phyloP scores from a whole-genome alignment of 1,284 basidiomycete species.

The Ganoderma lingzhi region DNA sequence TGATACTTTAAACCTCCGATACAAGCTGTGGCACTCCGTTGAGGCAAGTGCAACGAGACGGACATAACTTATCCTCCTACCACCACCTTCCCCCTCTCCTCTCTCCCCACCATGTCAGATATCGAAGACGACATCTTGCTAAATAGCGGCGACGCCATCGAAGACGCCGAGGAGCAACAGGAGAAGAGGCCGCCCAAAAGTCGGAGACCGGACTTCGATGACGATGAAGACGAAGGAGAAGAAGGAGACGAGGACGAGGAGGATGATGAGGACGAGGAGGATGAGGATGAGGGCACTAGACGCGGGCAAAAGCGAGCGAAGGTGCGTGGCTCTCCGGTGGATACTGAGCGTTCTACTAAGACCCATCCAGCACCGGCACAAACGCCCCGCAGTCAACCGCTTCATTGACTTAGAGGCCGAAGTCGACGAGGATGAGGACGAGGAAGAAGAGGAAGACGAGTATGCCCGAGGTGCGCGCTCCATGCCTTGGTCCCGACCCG shows the following conservation, averaged over 20 bases:
- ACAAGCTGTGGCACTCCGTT: not conserved
- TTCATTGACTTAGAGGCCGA: constrained; percentile 98
- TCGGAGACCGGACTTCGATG: constrained; percentile 43
- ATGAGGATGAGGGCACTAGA: constrained; percentile 48
- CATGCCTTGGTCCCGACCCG: not conserved
- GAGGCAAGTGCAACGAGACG: not conserved
- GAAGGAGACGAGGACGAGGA: constrained; percentile 62
- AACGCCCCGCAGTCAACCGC: constrained; percentile 70
- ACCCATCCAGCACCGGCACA: constrained; percentile 63
- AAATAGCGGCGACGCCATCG: constrained; percentile 26
- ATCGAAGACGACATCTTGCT: constrained; percentile 51
- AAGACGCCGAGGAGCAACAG: constrained; percentile 45
- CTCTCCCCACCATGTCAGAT: constrained; percentile 59
- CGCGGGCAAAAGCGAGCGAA: constrained; percentile 64
- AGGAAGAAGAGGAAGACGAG: constrained; percentile 93
- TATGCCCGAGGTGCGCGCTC: constrained; percentile 69
- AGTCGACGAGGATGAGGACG: constrained; percentile 94
- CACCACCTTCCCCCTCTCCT: constrained; percentile 1
- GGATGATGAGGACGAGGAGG: constrained; percentile 49
- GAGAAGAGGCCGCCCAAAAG: constrained; percentile 39
- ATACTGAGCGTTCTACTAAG: constrained; percentile 15
- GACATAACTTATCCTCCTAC: constrained; percentile 8
- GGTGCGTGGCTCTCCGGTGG: constrained; percentile 45
- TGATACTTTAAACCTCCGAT: not conserved
- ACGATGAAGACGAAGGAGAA: constrained; percentile 60